Evolutionary conservation across 306 rosid genomes (phyloP), one percentile per base, ranked within the genome.

Genomic region (Dalbergia cochinchinensis): DNA sequence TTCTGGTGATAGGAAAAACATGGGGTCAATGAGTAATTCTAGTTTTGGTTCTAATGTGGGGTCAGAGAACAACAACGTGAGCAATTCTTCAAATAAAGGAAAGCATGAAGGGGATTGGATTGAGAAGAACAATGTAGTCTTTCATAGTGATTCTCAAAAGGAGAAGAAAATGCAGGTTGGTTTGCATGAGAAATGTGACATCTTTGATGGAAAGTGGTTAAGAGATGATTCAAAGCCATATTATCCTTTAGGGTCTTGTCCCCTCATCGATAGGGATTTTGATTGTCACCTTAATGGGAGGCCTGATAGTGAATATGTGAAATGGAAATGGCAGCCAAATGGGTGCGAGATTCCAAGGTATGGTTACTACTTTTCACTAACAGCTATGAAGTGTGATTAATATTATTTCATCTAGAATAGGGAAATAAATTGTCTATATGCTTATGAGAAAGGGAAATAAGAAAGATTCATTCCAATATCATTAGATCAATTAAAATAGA

Each of bases 311-410:
- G 92, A 80, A 4, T 94, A 85, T 86, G 80, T 90, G 8, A 92
- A 90, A 78, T 94, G 99, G 99, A 94, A 71, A 82, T 94, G 99
- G 99, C 92, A 89, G 89, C 99, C 99, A 44, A 85, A 89, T 73
- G 90, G 82, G 18, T 94, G 99, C 80, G 65, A 87, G 47, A 88
- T 94, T 67, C 99, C 97, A 61, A 91, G 97, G 99, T 94, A 87
- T 41, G 69, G 5, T 75, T 22, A 39, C 34, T 62, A n/a, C 62
- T 62, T 63, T 55, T 55, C 8, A 65, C 55, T 57, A 45, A 18
- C 12, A 4, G 12, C 44, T 53, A 26, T 58, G 1, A 69, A 50
- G 3, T 54, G 20, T 35, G 41, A 35, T 69, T 31, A 2, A 3
- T 3, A 10, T 9, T 47, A 19, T 60, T 61, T 73, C 34, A 7